phyloP scores from a whole-genome alignment of 2,329 filamentous ascomycete species.

The Pseudogymnoascus sp. region DNA sequence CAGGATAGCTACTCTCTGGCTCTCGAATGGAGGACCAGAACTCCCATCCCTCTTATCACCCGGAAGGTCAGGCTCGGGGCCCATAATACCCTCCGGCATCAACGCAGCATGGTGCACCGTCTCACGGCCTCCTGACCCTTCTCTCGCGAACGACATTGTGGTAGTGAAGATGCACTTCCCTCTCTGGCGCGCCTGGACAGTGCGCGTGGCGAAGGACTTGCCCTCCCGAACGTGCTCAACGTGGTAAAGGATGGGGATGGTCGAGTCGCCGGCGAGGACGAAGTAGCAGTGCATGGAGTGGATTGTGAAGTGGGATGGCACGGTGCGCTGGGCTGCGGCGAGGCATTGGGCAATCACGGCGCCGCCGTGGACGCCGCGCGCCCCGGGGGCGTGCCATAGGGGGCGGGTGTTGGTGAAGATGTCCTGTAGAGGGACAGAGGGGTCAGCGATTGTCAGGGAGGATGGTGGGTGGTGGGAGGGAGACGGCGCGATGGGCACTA shows the following conservation, averaged over 20 bases:
- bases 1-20: conserved; percentile 47
- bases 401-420: conserved; percentile 92
- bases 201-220: conserved; percentile 81
- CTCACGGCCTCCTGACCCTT: conserved; percentile 46
- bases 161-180: conserved; percentile 92
- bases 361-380: conserved; percentile 89
- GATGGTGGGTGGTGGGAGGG: background rate
- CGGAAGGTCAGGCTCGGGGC: conserved; percentile 29
- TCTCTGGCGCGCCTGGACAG: conserved; percentile 88
- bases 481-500: conserved; percentile 14
- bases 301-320: conserved; percentile 70
- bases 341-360: conserved; percentile 90
- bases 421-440: conserved; percentile 45
- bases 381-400: conserved; percentile 86
- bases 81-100: conserved; percentile 43
- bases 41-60: conserved; percentile 20
- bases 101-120: conserved; percentile 59
- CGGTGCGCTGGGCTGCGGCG: conserved; percentile 79
- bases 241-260: conserved; percentile 86
- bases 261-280: conserved; percentile 77
- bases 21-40: conserved; percentile 47
- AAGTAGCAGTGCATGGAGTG: conserved; percentile 99
- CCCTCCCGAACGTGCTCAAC: conserved; percentile 92
- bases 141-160: conserved; percentile 79
- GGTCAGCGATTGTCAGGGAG: background rate